phyloP scores from a whole-genome alignment of 768 basidiomycete species.

The Mycena capillaripes region DNA sequence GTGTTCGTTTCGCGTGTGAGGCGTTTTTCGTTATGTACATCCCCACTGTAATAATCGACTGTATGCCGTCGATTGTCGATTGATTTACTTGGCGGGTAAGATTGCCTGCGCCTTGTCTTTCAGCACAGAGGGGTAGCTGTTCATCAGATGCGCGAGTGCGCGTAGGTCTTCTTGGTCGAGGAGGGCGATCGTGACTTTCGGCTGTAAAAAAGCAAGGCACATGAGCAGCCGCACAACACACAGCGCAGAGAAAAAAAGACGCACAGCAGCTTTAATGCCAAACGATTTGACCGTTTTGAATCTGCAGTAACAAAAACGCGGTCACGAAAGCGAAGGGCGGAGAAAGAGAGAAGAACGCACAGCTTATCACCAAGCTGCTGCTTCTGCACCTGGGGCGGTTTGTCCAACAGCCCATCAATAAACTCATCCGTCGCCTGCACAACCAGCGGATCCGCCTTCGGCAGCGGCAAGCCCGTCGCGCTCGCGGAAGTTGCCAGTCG shows the following conservation, averaged over 20 bases:
- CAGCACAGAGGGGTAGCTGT: conserved; percentile 85
- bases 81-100: conserved; percentile 39
- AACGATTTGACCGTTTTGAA: conserved; percentile 80
- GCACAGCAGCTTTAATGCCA: conserved; percentile 84
- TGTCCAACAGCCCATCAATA: conserved; percentile 71
- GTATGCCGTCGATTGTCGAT: background rate
- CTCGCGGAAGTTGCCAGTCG: conserved; percentile 69
- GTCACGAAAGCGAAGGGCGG: background rate
- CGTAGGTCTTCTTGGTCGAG: conserved; percentile 90
- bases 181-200: conserved; percentile 87
- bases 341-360: conserved; percentile 52
- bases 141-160: conserved; percentile 87
- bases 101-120: conserved; percentile 75
- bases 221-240: background rate
- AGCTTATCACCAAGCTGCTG: conserved; percentile 87
- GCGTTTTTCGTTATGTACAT: conserved; percentile 4
- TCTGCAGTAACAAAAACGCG: conserved; percentile 37
- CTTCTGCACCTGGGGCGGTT: conserved; percentile 74
- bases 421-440: conserved; percentile 81
- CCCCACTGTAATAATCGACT: background rate
- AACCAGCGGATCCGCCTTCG: conserved; percentile 79
- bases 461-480: conserved; percentile 67
- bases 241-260: conserved; percentile 42
- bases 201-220: conserved; percentile 57
- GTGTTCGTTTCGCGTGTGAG: conserved; percentile 4